These are phyloP conservation scores for Helotiales sp. DNA, from an alignment of 2,329 filamentous ascomycete genomes.

Conservation along the genomic window DNA sequence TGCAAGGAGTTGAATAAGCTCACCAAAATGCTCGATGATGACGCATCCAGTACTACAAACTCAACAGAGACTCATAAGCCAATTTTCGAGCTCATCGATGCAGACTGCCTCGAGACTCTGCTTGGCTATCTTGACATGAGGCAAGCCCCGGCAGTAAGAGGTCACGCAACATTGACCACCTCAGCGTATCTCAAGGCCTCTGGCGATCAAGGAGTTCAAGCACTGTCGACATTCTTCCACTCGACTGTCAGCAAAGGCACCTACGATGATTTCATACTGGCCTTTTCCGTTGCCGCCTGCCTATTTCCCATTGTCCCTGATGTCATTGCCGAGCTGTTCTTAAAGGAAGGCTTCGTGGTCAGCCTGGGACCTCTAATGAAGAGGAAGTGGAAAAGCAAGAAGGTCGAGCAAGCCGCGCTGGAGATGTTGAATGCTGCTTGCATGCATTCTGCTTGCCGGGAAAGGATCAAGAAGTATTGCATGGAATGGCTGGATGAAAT, in stretches of 20 bases:
- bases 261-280: constrained; percentile 85
- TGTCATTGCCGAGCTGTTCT: constrained; percentile 74
- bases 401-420: constrained; percentile 82
- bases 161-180: constrained; percentile 78
- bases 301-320: constrained; percentile 85
- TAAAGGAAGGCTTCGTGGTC: constrained; percentile 83
- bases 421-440: constrained; percentile 92
- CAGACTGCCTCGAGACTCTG: constrained; percentile 79
- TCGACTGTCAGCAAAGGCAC: constrained; percentile 70
- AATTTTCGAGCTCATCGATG: constrained; percentile 59
- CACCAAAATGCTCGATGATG: constrained; percentile 59
- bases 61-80: constrained; percentile 37
- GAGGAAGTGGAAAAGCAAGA: constrained; percentile 78
- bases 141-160: constrained; percentile 69
- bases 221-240: constrained; percentile 74
- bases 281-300: constrained; percentile 87
- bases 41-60: constrained; percentile 29
- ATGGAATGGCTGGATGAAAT: constrained; percentile 84
- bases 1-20: constrained; percentile 58
- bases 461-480: constrained; percentile 83
- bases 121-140: constrained; percentile 85
- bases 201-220: constrained; percentile 66
- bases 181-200: constrained; percentile 82
- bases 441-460: constrained; percentile 78
- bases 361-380: constrained; percentile 76